These are phyloP conservation scores for Pythium angustatum DNA, from an alignment of 352 stramenopile genomes.

Conservation along the genomic window DNA sequence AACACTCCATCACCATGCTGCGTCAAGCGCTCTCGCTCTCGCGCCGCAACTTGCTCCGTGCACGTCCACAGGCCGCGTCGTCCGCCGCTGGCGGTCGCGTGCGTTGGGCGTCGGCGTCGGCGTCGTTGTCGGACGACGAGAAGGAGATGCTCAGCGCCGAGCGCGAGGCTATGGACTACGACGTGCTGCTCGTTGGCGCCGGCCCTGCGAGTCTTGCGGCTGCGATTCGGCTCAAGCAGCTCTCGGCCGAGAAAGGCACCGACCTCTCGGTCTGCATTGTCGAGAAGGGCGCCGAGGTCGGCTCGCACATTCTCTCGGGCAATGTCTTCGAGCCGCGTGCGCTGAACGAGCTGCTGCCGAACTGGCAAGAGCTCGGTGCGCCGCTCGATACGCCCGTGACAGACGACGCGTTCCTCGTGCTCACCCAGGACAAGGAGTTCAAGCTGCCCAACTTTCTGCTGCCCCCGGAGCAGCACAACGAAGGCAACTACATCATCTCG, in stretches of 20 bases:
- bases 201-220: constrained; percentile 93
- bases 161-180: constrained; percentile 97
- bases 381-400: constrained; percentile 92
- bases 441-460: constrained; percentile 93
- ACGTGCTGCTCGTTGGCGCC: constrained; percentile 95
- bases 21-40: constrained; percentile 25
- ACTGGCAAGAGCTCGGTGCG: constrained; percentile 92
- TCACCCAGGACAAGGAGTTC: constrained; percentile 88
- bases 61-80: neutral
- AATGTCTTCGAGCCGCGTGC: constrained; percentile 99
- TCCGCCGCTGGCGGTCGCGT: neutral
- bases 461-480: constrained; percentile 96
- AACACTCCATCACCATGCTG: constrained; percentile 15
- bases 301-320: constrained; percentile 98
- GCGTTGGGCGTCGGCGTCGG: constrained; percentile 35
- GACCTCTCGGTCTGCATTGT: constrained; percentile 96
- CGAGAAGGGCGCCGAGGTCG: constrained; percentile 96
- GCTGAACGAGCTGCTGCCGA: constrained; percentile 95
- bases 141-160: constrained; percentile 67
- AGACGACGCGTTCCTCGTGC: constrained; percentile 94
- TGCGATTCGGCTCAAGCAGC: constrained; percentile 98
- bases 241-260: constrained; percentile 91
- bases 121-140: constrained; percentile 53
- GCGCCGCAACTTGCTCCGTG: constrained; percentile 21
- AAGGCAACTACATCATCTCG: constrained; percentile 99